phyloP scores from a whole-genome alignment of 2,329 filamentous ascomycete species.

The Plectosphaerella cucumerina region DNA sequence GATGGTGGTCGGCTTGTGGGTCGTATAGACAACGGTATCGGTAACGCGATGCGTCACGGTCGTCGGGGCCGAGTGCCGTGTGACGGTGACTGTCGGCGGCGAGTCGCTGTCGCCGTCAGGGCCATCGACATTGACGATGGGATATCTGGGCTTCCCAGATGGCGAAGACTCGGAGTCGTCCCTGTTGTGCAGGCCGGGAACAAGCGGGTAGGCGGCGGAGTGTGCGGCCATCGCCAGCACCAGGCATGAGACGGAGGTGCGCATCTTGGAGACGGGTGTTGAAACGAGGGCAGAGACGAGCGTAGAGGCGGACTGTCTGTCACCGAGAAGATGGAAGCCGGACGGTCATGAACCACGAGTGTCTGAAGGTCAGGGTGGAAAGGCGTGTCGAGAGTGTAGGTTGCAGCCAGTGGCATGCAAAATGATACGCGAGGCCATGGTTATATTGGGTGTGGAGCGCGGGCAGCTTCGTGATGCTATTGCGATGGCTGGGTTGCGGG shows the following conservation, averaged over 20 bases:
- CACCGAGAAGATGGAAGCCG: constrained; percentile 1
- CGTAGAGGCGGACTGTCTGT: constrained; percentile 2
- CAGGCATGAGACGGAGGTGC: constrained; percentile 16
- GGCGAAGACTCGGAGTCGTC: constrained; percentile 5
- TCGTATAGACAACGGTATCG: constrained; percentile 19
- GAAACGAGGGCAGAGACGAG: constrained; percentile 5
- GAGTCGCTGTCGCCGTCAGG: constrained; percentile 12
- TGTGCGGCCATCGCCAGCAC: constrained; percentile 18
- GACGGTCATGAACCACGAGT: constrained; percentile 2
- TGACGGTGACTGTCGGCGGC: constrained; percentile 21
- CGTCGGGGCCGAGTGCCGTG: constrained; percentile 15
- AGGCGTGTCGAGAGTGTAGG: constrained; percentile 8
- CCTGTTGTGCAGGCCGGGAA: constrained; percentile 9
- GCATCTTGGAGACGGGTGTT: constrained; percentile 22
- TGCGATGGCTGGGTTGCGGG: constrained; percentile 10
- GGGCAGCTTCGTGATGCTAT: constrained; percentile 6
- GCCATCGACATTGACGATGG: constrained; percentile 25
- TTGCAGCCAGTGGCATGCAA: constrained; percentile 1
- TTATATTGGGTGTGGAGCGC: constrained; percentile 8
- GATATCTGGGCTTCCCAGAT: constrained; percentile 27
- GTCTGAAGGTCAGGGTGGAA: not conserved
- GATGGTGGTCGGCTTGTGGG: constrained; percentile 19
- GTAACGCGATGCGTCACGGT: constrained; percentile 24
- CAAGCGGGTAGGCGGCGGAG: constrained; percentile 22
- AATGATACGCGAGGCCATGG: constrained; percentile 9